Base-by-base conservation (phyloP, 2,329 filamentous ascomycete genomes). In the Fusarium sp. region DNA sequence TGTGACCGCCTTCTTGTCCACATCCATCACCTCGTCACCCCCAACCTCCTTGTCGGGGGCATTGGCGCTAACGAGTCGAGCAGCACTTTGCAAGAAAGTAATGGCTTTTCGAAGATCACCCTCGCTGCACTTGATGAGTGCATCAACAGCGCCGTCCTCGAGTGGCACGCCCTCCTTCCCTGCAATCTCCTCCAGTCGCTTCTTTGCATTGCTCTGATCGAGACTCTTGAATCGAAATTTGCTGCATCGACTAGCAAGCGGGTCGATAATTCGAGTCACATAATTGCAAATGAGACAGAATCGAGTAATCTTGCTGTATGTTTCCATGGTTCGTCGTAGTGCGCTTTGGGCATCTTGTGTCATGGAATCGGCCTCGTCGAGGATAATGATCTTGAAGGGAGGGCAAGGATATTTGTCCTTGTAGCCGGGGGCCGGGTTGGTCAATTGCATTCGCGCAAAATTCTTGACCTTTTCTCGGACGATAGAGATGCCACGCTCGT, bases 201-300 rank as follows among this genome's bases (percentile, higher is more conserved):
- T 89, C 76, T 90, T 91, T 12, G 96, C 94, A 79, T 97, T 97
- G 12, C 89, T 90, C 77, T 95, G 92, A 80, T 98, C 95, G 72
- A 99, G 84, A 72, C 93, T 94, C 89, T 99, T 99, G 88, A 99
- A 99, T 37, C 96, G 88, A 81, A 99, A 99, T 83, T 99, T 99
- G 82, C 91, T 94, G 84, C 96, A 99, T 76, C 96, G 89, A 80
- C 91, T 94, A 3, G 96, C 96, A 27, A 99, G 85, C 11, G 96
- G 97, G 80, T 99, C 96, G 78, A 99, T 99, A 80, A 99, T 99
- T 66, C 96, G 88, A 7, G 96, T 98, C 49, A 99, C 96, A 78
- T 99, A 99, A 83, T 99, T 99, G 84, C 97, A 99, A 65, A 98
- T 95, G 45, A 99, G 86, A 80, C 96, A 98, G 82, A 99, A 99